Evolutionary conservation across 306 rosid genomes (phyloP).

Genomic region (Quercus aquifolioides): DNA sequence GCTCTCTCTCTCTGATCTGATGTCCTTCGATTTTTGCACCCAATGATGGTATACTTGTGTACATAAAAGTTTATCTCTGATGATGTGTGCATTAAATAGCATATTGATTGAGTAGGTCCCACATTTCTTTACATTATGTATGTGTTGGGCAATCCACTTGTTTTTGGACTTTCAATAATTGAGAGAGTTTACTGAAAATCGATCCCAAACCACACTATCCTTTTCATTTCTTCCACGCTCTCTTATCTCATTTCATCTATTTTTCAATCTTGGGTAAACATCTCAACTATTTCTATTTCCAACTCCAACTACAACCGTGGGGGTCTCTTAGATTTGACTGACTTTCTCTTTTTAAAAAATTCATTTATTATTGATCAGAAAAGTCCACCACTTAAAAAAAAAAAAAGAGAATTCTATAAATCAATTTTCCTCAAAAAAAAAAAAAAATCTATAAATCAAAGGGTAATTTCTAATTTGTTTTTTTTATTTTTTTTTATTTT

Average conservation of each 20-base stretch:
- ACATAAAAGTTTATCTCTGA: slow-evolving; percentile 28
- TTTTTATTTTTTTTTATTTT: too few relatives aligned
- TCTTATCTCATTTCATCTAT: not conserved
- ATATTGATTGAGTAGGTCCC: slow-evolving; percentile 49
- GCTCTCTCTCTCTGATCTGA: not conserved
- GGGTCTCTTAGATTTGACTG: not conserved
- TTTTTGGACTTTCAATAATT: slow-evolving; percentile 58
- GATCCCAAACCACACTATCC: not conserved
- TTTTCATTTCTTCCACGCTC: not conserved
- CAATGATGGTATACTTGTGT: slow-evolving; percentile 5
- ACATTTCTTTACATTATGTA: slow-evolving; percentile 28
- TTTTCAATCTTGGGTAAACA: too few relatives aligned
- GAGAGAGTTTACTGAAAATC: slow-evolving; percentile 33
- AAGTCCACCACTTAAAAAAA: not conserved
- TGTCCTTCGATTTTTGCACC: slow-evolving; percentile 11
- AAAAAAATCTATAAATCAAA: too few relatives aligned
- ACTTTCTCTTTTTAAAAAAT: not conserved
- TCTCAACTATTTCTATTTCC: not conserved
- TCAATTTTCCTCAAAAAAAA: too few relatives aligned
- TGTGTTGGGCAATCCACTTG: slow-evolving; percentile 39
- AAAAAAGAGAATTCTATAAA: too few relatives aligned
- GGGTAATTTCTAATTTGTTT: too few relatives aligned
- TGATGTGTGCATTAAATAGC: slow-evolving; percentile 48
- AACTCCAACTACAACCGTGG: not conserved
- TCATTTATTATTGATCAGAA: not conserved